Evolutionary conservation across 768 basidiomycete species (phyloP), one percentile per base, ranked within the genome.

Genomic region (Pholiota conissans): DNA sequence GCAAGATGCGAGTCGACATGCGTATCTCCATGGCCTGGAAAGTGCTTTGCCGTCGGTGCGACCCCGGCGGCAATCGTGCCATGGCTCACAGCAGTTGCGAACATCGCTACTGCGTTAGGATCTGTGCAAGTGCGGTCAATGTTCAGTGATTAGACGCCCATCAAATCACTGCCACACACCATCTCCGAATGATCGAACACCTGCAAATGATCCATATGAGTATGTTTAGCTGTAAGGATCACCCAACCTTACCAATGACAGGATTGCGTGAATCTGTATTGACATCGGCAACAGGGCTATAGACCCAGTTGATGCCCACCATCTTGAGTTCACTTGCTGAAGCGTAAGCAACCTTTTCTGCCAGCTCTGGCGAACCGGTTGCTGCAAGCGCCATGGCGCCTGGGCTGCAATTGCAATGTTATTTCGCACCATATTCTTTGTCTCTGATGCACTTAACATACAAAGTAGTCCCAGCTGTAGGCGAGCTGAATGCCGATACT

Each of bases 1-100:
- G 79, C 83, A 20, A 86, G 77, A 62, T 90, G 89, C 0, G 88
- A 88, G 64, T 90, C 89, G 46, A 88, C 74, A 55, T 84, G 78
- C 1, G 88, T 90, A 55, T 90, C 87, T 0, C 89, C 87, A 59
- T 90, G 89, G 0, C 89, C 89, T 0, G 87, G 88, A 63, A 89
- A 89, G 63, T 90, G 89, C 63, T 89, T 90, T 2, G 80, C 80
- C 22, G 76, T 84, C 0, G 89, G 79, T 2, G 87, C 86, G 9
- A 90, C 70, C 1, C 79, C 79, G 0, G 74, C 71, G 3, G 74
- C 64, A 0, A 75, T 72, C 16, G 87, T 74, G 3, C 86, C 87
- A 1, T 65, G 65, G 35, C 75, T 72, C 14, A 80, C 82, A 0
- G 83, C 82, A 0, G 63, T 57, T 0, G 78, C 82, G 54, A 79